Evolutionary conservation across 2,329 filamentous ascomycete species (phyloP).

Genomic region (Sphaerulina populicola): DNA sequence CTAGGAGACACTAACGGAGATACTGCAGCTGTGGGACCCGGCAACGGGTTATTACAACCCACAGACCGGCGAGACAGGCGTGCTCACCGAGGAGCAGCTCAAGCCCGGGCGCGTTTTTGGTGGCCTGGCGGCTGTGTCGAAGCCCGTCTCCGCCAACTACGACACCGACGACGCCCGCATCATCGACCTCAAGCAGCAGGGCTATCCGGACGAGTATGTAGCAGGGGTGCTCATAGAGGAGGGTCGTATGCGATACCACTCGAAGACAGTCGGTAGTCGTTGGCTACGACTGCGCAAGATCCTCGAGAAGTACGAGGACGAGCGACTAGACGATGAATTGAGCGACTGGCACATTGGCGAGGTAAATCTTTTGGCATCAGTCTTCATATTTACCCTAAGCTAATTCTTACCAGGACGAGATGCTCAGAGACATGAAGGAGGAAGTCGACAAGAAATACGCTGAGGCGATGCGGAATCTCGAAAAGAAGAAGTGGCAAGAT

Average conservation of each 20-base stretch:
- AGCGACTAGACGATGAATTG: constrained; percentile 40
- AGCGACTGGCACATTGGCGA: constrained; percentile 45
- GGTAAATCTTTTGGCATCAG: constrained; percentile 28
- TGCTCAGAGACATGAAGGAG: constrained; percentile 36
- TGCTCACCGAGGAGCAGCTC: not conserved
- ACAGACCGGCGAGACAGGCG: constrained; percentile 13
- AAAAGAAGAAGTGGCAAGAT: constrained; percentile 38
- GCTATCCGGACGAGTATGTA: constrained; percentile 40
- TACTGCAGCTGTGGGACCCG: constrained; percentile 14
- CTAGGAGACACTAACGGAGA: constrained; percentile 6
- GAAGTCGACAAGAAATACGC: constrained; percentile 39
- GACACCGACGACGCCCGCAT: constrained; percentile 44
- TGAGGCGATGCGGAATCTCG: constrained; percentile 35
- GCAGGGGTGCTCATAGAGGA: constrained; percentile 37
- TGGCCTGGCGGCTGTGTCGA: constrained; percentile 36
- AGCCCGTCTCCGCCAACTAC: constrained; percentile 38
- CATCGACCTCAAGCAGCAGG: constrained; percentile 37
- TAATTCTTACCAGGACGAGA: constrained; percentile 35
- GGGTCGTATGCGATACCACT: constrained; percentile 38
- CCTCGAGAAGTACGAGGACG: constrained; percentile 39
- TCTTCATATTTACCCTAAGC: constrained; percentile 4
- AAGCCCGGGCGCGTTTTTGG: constrained; percentile 33
- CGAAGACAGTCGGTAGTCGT: constrained; percentile 43
- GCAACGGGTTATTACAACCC: constrained; percentile 17
- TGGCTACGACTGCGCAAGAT: constrained; percentile 40